Base-by-base conservation (phyloP, 129 eudicot species). In the Mikania micrantha region DNA sequence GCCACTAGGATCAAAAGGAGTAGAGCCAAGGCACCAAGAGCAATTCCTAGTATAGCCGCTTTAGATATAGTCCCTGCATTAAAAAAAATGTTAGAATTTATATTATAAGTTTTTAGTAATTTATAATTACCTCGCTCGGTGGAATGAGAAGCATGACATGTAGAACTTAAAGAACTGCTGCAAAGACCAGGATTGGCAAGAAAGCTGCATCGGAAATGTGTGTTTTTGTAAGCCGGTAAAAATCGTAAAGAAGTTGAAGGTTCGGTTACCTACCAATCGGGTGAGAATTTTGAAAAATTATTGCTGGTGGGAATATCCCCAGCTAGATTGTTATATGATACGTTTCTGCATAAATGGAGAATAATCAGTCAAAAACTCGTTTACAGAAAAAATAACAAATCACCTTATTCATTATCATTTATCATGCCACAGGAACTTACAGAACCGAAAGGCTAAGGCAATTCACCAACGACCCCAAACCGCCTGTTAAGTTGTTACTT, bases 11-110 rank as follows among this genome's bases (percentile, higher is more conserved):
- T 94, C 97, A 94, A 81, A 38, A 94, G 84, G 47, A 94, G 90
- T 78, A 94, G 80, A 62, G 81, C 94, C 67, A 94, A 69, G 21
- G 87, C 95, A 49, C 97, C 97, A 50, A 94, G 64, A 29, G 99
- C 90, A 28, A 94, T 90, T 53, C 99, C 99, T 21, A 94, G 77
- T 50, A 94, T 90, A 27, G 97, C 94, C 32, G 95, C 90, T 80
- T 87, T 94, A 29, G 97, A 78, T 52, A 94, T 87, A 4, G 87
- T 31, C 22, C 58, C 99, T 94, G 77, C 63, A 54, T 3, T 21
- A 28, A 54, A 36, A 65, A 21, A 25, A 36, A 0, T 41, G 16
- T 3, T 13, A 68, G 48, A 0, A 19, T 6, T 28, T 7, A 5
- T 27, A 13, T 28, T 2, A 13, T 5, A 21, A 32, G 24, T n/a